Evolutionary conservation across 495 filamentous ascomycete species (phyloP).

Genomic region (Extremus antarcticus): DNA sequence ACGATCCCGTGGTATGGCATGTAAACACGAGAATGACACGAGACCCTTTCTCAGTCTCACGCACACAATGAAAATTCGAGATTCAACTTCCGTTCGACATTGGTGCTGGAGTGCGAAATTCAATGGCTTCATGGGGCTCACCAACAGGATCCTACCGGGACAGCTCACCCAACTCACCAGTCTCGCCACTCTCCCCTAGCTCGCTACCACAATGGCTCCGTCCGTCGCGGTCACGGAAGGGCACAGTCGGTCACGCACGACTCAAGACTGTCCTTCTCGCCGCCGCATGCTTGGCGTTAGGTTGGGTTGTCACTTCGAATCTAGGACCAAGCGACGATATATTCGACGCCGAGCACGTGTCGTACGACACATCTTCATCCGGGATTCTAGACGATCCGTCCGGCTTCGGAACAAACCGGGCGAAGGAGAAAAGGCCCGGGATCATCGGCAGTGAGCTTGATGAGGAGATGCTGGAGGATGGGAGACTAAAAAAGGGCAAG

Average conservation of each 20-base stretch:
- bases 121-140: constrained; percentile 6
- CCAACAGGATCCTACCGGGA: constrained; percentile 3
- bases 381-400: constrained; percentile 6
- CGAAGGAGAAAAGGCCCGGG: neutral
- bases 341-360: neutral
- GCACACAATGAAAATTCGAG: no score
- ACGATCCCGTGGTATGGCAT: neutral
- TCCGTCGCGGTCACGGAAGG: neutral
- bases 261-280: constrained; percentile 1
- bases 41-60: no score
- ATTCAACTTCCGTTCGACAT: no score
- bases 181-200: constrained; percentile 9
- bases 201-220: constrained; percentile 13
- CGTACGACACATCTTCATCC: constrained; percentile 3
- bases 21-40: neutral
- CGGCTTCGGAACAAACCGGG: constrained; percentile 1
- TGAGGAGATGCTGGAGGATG: neutral
- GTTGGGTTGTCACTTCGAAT: constrained; percentile 1
- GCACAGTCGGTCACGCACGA: neutral
- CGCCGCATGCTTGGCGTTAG: neutral
- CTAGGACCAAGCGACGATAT: constrained; percentile 2
- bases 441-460: constrained; percentile 2
- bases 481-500: neutral
- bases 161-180: constrained; percentile 5
- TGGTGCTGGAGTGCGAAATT: no score